phyloP scores from a whole-genome alignment of 1,139 yeast species.

The Saccharomyces pastorianus region DNA sequence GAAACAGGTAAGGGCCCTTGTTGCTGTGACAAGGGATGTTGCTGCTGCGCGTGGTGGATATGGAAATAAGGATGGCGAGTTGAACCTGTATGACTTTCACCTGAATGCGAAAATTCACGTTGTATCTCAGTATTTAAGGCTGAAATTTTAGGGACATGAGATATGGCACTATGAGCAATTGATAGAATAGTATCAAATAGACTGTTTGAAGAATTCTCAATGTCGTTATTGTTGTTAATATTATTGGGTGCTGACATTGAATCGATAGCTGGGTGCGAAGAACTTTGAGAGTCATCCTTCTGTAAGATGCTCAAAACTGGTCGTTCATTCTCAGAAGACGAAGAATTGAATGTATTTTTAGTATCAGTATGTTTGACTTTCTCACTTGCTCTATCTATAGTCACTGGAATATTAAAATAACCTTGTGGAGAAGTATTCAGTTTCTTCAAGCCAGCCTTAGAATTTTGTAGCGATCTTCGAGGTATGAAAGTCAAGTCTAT shows the following conservation, averaged over 20 bases:
- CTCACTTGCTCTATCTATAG: constrained; percentile 8
- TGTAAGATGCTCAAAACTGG: neutral
- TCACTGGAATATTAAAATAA: constrained; percentile 16
- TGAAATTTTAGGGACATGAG: constrained; percentile 17
- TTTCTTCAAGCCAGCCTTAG: constrained; percentile 18
- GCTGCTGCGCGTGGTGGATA: neutral
- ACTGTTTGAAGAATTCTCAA: constrained; percentile 10
- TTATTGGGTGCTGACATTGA: neutral
- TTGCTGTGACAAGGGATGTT: neutral
- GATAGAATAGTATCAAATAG: constrained; percentile 17
- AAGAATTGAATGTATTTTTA: neutral
- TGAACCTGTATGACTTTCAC: neutral
- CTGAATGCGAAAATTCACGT: neutral
- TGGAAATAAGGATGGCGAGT: neutral
- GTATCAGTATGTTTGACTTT: neutral
- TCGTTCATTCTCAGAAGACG: neutral
- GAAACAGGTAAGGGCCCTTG: neutral
- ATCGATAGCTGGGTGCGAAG: neutral
- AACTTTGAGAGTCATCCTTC: neutral
- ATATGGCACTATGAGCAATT: constrained; percentile 21
- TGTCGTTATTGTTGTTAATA: constrained; percentile 1
- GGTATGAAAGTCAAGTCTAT: constrained; percentile 10
- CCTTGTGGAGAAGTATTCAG: constrained; percentile 11
- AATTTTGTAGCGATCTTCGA: constrained; percentile 20
- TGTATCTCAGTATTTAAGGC: constrained; percentile 7